A percentile compares a stretch with the other conserved stretches of the same genome.
Conservation (phyloP, 805 yeast genomes). For the Candida coleopterorum region DNA sequence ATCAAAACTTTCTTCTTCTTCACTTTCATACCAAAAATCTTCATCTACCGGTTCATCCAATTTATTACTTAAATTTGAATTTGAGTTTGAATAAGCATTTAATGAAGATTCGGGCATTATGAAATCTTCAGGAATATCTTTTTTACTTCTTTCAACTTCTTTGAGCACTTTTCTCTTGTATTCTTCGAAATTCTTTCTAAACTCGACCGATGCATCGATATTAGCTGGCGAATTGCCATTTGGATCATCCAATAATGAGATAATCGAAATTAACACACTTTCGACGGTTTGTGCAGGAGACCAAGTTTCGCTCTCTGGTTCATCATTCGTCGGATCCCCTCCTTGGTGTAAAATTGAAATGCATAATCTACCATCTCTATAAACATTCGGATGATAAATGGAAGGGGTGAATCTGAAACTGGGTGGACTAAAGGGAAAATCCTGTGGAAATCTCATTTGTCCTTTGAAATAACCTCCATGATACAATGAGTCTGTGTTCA, state of each 20-base stretch:
- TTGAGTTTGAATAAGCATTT: constrained; percentile 31
- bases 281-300: constrained; percentile 91
- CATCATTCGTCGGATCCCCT: constrained; percentile 87
- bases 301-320: constrained; percentile 94
- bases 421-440: constrained; percentile 92
- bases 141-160: constrained; percentile 79
- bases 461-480: constrained; percentile 95
- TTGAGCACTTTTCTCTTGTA: constrained; percentile 71
- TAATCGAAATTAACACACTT: constrained; percentile 81
- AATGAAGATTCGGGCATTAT: constrained; percentile 69
- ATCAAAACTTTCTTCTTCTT: constrained; percentile 41
- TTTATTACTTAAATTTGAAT: constrained; percentile 36
- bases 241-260: constrained; percentile 89
- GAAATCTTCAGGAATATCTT: constrained; percentile 84
- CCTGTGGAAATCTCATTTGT: constrained; percentile 87
- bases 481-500: constrained; percentile 82
- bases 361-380: constrained; percentile 88
- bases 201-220: constrained; percentile 90
- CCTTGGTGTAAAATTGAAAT: constrained; percentile 89
- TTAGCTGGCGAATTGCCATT: constrained; percentile 92
- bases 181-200: constrained; percentile 73
- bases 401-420: constrained; percentile 89
- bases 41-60: constrained; percentile 62
- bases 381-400: constrained; percentile 92
- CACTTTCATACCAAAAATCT: constrained; percentile 75